These are phyloP conservation scores for Galerina sulciceps DNA, from an alignment of 768 basidiomycete species.

Conservation along the genomic window DNA sequence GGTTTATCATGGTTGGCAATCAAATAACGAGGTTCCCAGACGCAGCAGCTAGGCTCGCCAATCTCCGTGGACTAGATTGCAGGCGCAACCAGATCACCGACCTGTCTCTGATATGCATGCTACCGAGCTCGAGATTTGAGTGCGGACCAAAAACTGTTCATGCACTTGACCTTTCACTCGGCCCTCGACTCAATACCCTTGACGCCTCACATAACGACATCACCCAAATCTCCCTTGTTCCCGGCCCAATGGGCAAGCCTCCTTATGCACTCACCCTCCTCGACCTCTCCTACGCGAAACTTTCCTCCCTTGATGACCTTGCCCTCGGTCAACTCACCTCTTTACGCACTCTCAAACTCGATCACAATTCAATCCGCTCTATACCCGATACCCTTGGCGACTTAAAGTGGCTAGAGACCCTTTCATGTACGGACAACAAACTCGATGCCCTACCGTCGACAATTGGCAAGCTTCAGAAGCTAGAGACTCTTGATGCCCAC, in stretches of 20 bases:
- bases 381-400: constrained; percentile 86
- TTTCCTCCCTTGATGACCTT: constrained; percentile 79
- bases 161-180: constrained; percentile 78
- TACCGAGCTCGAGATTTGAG: constrained; percentile 74
- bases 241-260: constrained; percentile 38
- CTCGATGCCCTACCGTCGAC: constrained; percentile 75
- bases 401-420: constrained; percentile 66
- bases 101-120: constrained; percentile 64
- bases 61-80: constrained; percentile 78
- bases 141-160: constrained; percentile 87
- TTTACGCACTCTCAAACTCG: constrained; percentile 73
- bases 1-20: constrained; percentile 87
- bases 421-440: constrained; percentile 93
- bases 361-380: constrained; percentile 84
- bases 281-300: constrained; percentile 86
- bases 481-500: constrained; percentile 83
- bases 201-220: constrained; percentile 90
- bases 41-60: constrained; percentile 56
- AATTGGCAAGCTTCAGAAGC: constrained; percentile 75
- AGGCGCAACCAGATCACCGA: constrained; percentile 84
- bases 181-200: constrained; percentile 65
- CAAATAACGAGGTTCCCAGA: constrained; percentile 73
- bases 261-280: constrained; percentile 60
- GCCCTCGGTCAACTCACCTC: constrained; percentile 74
- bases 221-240: constrained; percentile 70